A percentile compares a stretch with the other conserved stretches of the same genome.
These are phyloP conservation scores for Daldinia bambusicola DNA, from an alignment of 495 filamentous ascomycete genomes.

Conservation along the genomic window DNA sequence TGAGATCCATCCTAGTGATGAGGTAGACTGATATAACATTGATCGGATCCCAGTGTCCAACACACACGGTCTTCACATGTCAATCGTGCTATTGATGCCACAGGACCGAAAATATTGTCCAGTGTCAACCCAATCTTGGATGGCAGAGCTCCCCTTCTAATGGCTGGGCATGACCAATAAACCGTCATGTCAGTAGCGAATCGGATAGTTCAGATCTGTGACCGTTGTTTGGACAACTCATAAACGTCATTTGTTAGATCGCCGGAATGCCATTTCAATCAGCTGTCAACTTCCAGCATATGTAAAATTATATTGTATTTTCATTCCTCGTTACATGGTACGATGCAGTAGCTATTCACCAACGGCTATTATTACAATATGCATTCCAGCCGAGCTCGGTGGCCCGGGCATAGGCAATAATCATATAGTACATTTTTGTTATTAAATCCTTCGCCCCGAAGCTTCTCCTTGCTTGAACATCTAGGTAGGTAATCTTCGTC, in stretches of 20 bases:
- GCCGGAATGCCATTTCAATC: not conserved
- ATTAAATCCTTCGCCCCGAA: constrained; percentile 9
- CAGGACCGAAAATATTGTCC: not conserved
- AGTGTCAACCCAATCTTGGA: not conserved
- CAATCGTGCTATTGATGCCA: not conserved
- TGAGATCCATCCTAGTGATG: not conserved
- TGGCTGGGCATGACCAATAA: not conserved
- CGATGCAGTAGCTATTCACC: constrained; percentile 12
- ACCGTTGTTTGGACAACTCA: not conserved
- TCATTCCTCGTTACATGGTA: constrained; percentile 14
- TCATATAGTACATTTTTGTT: constrained; percentile 9
- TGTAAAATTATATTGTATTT: not conserved
- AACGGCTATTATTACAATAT: constrained; percentile 35
- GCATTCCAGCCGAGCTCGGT: constrained; percentile 36
- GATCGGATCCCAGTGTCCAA: no score
- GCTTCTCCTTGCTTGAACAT: not conserved
- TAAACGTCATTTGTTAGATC: not conserved
- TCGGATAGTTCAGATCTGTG: not conserved
- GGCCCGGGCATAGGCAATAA: constrained; percentile 37
- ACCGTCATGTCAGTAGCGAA: not conserved
- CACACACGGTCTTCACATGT: not conserved
- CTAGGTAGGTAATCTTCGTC: constrained; percentile 8
- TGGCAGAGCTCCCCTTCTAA: not conserved
- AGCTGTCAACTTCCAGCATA: not conserved
- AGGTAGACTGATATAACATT: not conserved